Evolutionary conservation across 148 eudicot species (phyloP), one percentile per base, ranked within the genome.

Genomic region (Vaccinium darrowii): DNA sequence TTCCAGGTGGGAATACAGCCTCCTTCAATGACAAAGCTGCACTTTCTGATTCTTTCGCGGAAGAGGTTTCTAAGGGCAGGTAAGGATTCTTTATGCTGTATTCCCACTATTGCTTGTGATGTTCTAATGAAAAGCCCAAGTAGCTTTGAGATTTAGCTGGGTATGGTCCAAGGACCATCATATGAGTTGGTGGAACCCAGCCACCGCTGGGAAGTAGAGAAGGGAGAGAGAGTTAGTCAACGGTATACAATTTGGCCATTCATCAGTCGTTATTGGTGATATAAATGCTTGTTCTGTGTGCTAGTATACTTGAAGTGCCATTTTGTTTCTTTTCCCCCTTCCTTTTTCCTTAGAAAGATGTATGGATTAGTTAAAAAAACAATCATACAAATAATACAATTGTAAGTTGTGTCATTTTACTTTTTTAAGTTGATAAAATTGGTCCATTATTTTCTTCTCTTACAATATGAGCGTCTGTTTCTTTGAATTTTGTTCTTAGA

Each of bases 1-100:
- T 83, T 86, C 83, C 93, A 90, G 93, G 90, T 89, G 90, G 90
- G 73, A 87, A 78, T 84, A 83, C 90, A 77, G 92, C 93, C 81
- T 87, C 87, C 85, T 85, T 80, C 83, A 85, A 83, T 83, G 91
- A 91, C 76, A 90, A 89, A 65, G 82, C 85, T 87, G 91, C 87
- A 14, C 84, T 84, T 39, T 78, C 89, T 86, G 90, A 86, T 83
- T 85, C 89, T 67, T 89, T 90, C 16, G 76, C 87, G 16, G 93
- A 91, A 86, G 90, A 90, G 81, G 62, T 84, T 85, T 85, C 90
- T 16, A 85, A 71, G 84, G 91, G 90, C 63, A 84, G 92, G 93
- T 92, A 89, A 81, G 58, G 52, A 4, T 57, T 72, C 56, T 18
- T 73, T 74, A 19, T 79, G 23, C 47, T 67, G 19, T 19, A 39